Evolutionary conservation across 2,329 filamentous ascomycete genomes (phyloP), one percentile per base, ranked within the genome.

Genomic region (Penicillium sp.): DNA sequence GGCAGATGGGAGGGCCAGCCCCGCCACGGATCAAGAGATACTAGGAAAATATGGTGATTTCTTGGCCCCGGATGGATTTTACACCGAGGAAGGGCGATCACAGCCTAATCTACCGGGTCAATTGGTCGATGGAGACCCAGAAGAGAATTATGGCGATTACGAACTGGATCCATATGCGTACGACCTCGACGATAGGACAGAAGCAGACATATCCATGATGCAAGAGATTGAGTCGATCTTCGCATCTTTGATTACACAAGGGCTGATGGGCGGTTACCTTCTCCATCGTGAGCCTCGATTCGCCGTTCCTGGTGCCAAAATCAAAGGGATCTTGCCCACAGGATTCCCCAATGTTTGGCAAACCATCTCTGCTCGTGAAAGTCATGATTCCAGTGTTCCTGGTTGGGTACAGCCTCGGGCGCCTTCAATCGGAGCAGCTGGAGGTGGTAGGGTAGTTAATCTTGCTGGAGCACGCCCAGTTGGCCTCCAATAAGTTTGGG

Each of bases 191-290:
- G 50, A 63, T 21, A 59, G 61, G 33, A 35, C 38, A 21, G 58
- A 67, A 17, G 58, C 68, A 19, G 61, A 61, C 33, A 58, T 53
- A 53, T 76, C 35, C 81, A 84, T 77, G 49, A 72, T 77, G 68
- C 68, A 65, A 15, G 88, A 91, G 64, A 80, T 96, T n/a, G 91
- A 96, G 75, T 86, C 86, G 44, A 86, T 90, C 49, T 82, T 96
- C 13, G 85, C 89, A 0, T 88, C 87, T 12, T 82, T 97, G 13
- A 84, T 96, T 21, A 86, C 89, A 49, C 90, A 96, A 73, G 90
- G 89, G 0, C 79, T 96, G 25, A 81, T 97, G 70, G 86, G 88
- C 64, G 93, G 93, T 1, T 97, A 93, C 69, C 83, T 97, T 29
- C 90, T 89, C 17, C 91, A 96, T 68, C 83, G 83, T 27, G 86